These are phyloP conservation scores for Brettanomyces sp. DNA, from an alignment of 805 yeast genomes.

Conservation along the genomic window DNA sequence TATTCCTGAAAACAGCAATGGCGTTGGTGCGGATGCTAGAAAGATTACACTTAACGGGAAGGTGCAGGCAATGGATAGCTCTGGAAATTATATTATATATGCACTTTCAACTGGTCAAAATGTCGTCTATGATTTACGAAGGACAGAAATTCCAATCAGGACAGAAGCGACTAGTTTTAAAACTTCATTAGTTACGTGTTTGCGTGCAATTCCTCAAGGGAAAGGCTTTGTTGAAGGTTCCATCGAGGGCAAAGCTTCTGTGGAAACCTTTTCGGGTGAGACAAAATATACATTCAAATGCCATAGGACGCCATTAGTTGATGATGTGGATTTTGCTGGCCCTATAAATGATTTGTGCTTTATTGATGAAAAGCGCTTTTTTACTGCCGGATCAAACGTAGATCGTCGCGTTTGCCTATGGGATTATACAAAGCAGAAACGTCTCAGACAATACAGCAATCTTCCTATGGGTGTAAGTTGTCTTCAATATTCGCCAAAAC, in stretches of 20 bases:
- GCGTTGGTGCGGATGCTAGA: slow-evolving; percentile 1
- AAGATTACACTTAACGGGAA: slow-evolving; percentile 24
- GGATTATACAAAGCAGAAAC: slow-evolving; percentile 22
- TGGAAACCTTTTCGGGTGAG: slow-evolving; percentile 48
- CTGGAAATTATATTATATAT: slow-evolving; percentile 30
- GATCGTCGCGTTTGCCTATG: slow-evolving; percentile 24
- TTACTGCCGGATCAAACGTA: slow-evolving; percentile 19
- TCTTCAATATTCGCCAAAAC: slow-evolving; percentile 8
- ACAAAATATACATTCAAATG: slow-evolving; percentile 71
- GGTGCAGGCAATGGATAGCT: slow-evolving; percentile 52
- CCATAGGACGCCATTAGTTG: slow-evolving; percentile 39
- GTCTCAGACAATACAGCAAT: slow-evolving; percentile 17
- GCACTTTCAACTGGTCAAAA: slow-evolving; percentile 44
- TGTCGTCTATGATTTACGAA: slow-evolving; percentile 46
- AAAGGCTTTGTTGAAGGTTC: slow-evolving; percentile 60
- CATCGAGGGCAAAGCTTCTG: slow-evolving; percentile 75
- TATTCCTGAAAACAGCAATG: slow-evolving; percentile 12
- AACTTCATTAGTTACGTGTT: slow-evolving; percentile 46
- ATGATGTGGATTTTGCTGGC: slow-evolving; percentile 15
- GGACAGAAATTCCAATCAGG: slow-evolving; percentile 34
- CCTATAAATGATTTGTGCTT: slow-evolving; percentile 17
- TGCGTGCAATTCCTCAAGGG: slow-evolving; percentile 44
- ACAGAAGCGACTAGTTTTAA: slow-evolving; percentile 56
- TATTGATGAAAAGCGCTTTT: slow-evolving; percentile 9
- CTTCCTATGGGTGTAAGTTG: slow-evolving; percentile 14